phyloP scores from a whole-genome alignment of 768 basidiomycete species.

The Pleurotus pulmonarius region DNA sequence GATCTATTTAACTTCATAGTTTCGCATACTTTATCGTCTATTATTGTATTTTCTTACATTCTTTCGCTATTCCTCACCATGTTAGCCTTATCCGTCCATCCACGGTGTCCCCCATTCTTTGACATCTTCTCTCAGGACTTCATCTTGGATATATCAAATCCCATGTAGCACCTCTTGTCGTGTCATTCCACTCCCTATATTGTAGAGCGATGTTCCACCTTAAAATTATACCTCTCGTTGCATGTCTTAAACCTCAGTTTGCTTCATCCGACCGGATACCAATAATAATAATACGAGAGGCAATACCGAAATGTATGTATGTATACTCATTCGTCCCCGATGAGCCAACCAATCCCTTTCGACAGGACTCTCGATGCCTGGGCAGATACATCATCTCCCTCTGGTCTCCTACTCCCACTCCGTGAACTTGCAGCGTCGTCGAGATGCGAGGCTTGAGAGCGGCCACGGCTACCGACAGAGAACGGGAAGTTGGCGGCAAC shows the following conservation, averaged over 20 bases:
- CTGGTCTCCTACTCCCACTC: constrained; percentile 36
- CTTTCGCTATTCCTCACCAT: constrained; percentile 4
- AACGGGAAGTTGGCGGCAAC: constrained; percentile 78
- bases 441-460: constrained; percentile 33
- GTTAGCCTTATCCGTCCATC: background rate
- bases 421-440: constrained; percentile 41
- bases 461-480: constrained; percentile 40
- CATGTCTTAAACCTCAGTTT: background rate
- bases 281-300: too few species aligned
- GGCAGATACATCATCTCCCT: constrained; percentile 61
- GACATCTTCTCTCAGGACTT: background rate
- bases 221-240: constrained; percentile 2
- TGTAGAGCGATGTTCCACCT: background rate
- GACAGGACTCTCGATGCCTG: constrained; percentile 78
- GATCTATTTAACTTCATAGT: constrained; percentile 2
- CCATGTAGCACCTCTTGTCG: background rate
- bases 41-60: constrained; percentile 13
- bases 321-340: constrained; percentile 47
- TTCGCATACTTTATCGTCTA: constrained; percentile 21
- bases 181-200: background rate
- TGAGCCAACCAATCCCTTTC: constrained; percentile 93
- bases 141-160: background rate
- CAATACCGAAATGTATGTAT: background rate
- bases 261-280: background rate
- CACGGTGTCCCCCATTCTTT: background rate